A percentile compares a stretch with the other conserved stretches of the same genome.
These are phyloP conservation scores for Volvox reticuliferus DNA, from an alignment of 139 green algal genomes.

Conservation along the genomic window DNA sequence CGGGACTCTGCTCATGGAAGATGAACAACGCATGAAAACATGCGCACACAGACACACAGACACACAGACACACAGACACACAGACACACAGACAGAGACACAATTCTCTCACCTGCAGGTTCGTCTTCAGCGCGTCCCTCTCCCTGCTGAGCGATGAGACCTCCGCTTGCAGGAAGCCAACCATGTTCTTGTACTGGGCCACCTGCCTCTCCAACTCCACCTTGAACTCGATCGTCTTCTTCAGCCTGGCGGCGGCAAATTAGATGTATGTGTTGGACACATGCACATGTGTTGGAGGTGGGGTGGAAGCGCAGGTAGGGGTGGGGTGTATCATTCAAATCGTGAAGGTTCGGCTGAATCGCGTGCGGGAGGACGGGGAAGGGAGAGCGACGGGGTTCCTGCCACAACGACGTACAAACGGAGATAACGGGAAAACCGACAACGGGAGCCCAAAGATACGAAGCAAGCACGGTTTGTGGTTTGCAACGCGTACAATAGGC, in stretches of 20 bases:
- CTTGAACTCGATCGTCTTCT: slow-evolving; percentile 47
- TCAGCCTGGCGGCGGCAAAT: neutral
- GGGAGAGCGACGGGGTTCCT: too few species aligned
- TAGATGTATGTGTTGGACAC: neutral
- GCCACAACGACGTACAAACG: too few species aligned
- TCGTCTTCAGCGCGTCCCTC: slow-evolving; percentile 42
- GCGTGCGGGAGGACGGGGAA: too few species aligned
- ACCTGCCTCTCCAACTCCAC: slow-evolving; percentile 47
- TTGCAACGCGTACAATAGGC: too few species aligned
- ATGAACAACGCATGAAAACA: too few species aligned
- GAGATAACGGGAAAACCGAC: too few species aligned
- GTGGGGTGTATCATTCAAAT: too few species aligned
- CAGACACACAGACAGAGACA: neutral
- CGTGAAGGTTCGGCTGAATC: too few species aligned
- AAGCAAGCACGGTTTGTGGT: too few species aligned
- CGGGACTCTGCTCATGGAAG: too few species aligned
- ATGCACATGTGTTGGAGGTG: neutral
- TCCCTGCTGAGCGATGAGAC: slow-evolving; percentile 34
- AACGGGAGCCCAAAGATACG: too few species aligned
- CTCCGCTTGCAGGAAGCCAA: slow-evolving; percentile 44
- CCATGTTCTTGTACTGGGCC: slow-evolving; percentile 51
- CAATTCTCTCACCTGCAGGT: neutral
- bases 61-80: neutral
- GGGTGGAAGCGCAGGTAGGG: neutral
- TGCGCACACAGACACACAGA: neutral